These are phyloP conservation scores for Fomitopsis schrenkii DNA, from an alignment of 1,284 basidiomycete genomes.

Conservation along the genomic window DNA sequence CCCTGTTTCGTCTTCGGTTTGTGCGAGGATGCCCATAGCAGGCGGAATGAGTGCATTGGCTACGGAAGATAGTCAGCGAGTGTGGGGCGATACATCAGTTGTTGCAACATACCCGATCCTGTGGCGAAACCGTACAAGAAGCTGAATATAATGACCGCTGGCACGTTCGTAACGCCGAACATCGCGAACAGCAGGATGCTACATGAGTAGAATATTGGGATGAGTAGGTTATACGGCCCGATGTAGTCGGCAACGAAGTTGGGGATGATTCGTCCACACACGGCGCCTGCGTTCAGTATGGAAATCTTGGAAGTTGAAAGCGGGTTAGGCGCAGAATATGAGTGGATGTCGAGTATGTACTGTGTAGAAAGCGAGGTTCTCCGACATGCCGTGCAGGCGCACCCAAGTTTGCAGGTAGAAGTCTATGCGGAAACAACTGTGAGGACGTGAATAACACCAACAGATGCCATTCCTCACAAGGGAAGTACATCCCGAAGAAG, in stretches of 20 bases:
- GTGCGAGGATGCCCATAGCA: neutral
- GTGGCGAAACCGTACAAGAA: conserved; percentile 19
- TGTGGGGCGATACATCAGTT: neutral
- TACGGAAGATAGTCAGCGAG: neutral
- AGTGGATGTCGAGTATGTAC: too few relatives aligned
- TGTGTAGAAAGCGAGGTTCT: conserved; percentile 14
- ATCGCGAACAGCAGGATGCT: conserved; percentile 31
- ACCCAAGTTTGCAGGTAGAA: conserved; percentile 16
- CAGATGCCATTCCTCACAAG: conserved; percentile 11
- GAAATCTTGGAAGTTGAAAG: conserved; percentile 16
- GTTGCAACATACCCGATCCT: conserved; percentile 10
- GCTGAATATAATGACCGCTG: conserved; percentile 12
- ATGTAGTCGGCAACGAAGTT: conserved; percentile 13
- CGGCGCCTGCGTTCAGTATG: conserved; percentile 13
- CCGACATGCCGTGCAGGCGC: conserved; percentile 11
- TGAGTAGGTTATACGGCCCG: conserved; percentile 10
- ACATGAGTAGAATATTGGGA: conserved; percentile 36
- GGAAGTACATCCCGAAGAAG: neutral
- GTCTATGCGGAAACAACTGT: conserved; percentile 17
- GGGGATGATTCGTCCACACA: conserved; percentile 14
- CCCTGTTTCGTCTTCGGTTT: neutral
- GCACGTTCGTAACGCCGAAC: conserved; percentile 13
- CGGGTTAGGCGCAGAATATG: neutral
- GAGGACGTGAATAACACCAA: neutral
- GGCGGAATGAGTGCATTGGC: neutral